A percentile compares a stretch with the other conserved stretches of the same genome.
Evolutionary conservation across 1,284 basidiomycete species (phyloP).

Genomic region (Microbotryum scabiosae): DNA sequence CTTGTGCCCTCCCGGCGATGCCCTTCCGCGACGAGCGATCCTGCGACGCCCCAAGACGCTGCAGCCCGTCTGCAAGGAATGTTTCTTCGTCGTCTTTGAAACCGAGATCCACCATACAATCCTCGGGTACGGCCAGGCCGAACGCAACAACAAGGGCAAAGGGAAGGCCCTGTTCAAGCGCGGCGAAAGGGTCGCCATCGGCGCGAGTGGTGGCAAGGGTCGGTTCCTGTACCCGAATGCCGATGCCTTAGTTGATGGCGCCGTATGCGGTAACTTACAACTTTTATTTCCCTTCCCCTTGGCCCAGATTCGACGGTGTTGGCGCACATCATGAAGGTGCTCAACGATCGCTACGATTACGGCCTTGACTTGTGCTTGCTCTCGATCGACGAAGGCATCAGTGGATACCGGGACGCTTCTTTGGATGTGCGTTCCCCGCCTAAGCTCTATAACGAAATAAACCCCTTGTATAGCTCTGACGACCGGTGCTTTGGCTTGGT

Average conservation of each 20-base stretch:
- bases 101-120: slow-evolving; percentile 98
- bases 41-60: slow-evolving; percentile 94
- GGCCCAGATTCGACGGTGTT: slow-evolving; percentile 87
- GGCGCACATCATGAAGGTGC: slow-evolving; percentile 88
- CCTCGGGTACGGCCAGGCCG: slow-evolving; percentile 38
- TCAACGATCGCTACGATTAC: slow-evolving; percentile 91
- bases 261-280: too few relatives aligned
- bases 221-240: slow-evolving; percentile 13
- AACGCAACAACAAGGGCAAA: slow-evolving; percentile 15
- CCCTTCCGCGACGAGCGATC: slow-evolving; percentile 54
- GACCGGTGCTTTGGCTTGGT: neutral
- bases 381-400: slow-evolving; percentile 98
- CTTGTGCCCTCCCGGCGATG: slow-evolving; percentile 24
- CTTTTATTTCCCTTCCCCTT: neutral
- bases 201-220: slow-evolving; percentile 97
- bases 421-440: slow-evolving; percentile 58
- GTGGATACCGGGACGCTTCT: slow-evolving; percentile 95
- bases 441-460: too few relatives aligned
- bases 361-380: slow-evolving; percentile 84
- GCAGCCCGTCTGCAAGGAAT: slow-evolving; percentile 45
- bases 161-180: slow-evolving; percentile 61
- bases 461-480: too few relatives aligned
- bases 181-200: slow-evolving; percentile 94
- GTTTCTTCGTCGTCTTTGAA: slow-evolving; percentile 82
- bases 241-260: too few relatives aligned